Conservation (phyloP, 495 filamentous ascomycete species). For the Penicillium desertorum region DNA sequence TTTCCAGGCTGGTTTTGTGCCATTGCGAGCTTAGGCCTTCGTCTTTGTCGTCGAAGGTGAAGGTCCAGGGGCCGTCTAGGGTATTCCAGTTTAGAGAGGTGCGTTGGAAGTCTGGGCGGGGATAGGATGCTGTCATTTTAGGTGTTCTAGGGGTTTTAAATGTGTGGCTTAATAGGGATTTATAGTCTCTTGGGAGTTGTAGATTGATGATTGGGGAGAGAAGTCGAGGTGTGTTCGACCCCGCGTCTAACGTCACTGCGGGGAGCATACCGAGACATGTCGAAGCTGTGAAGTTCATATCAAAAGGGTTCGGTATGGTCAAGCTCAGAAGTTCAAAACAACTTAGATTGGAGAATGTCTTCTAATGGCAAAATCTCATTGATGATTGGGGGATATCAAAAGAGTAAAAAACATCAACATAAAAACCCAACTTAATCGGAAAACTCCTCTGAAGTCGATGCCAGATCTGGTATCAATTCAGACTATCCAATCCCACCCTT, state of each 20-base stretch:
- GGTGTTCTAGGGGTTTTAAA: slow-evolving; percentile 27
- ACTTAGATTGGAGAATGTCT: slow-evolving; percentile 6
- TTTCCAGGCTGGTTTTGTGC: slow-evolving; percentile 27
- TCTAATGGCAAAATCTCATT: slow-evolving; percentile 18
- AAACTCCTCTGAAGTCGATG: slow-evolving; percentile 13
- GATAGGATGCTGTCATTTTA: slow-evolving; percentile 32
- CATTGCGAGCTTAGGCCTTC: slow-evolving; percentile 41
- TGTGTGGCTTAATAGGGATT: neutral
- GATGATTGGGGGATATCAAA: slow-evolving; percentile 18
- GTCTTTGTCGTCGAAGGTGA: slow-evolving; percentile 59
- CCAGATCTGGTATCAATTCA: slow-evolving; percentile 16
- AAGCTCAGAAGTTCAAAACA: neutral
- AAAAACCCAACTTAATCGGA: slow-evolving; percentile 5
- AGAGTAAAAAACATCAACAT: slow-evolving; percentile 11
- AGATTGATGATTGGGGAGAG: neutral
- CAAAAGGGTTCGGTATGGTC: neutral
- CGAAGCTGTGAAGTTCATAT: neutral
- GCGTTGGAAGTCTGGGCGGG: slow-evolving; percentile 57
- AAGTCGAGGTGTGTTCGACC: neutral
- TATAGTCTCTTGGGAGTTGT: neutral
- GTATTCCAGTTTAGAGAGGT: slow-evolving; percentile 49
- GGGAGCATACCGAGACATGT: neutral
- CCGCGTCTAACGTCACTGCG: slow-evolving; percentile 5
- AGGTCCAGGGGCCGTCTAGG: slow-evolving; percentile 55
- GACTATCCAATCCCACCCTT: slow-evolving; percentile 9